Base-by-base conservation (phyloP, 345 rosid genomes). In the Nasturtium officinale region DNA sequence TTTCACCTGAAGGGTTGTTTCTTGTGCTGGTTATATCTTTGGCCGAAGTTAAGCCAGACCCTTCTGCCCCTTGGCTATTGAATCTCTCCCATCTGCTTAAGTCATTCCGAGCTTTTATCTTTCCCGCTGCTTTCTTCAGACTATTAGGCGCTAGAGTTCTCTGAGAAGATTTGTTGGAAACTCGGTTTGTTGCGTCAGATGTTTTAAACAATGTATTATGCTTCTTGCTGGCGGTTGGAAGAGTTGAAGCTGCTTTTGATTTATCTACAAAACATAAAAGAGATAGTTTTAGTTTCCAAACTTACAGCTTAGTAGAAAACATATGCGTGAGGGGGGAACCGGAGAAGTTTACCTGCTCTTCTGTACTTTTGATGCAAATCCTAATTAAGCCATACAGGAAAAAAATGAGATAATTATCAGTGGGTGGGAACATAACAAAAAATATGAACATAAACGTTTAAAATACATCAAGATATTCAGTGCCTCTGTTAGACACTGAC, bases 51-150 rank as follows among this genome's bases (percentile, higher is more conserved):
- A 96, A 71, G 25, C 94, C 98, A 28, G 99, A 96, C 65, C 94
- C 97, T 78, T 92, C 98, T 78, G 86, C 88, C 46, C 96, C 97
- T 79, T 96, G 97, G 75, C 97, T 87, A 72, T 82, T 90, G 57
- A 84, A 73, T 66, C 79, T 69, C 60, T 77, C 85, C 85, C 81
- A 47, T 78, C 83, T 77, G 73, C 77, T 71, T 30, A 79, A 28
- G 56, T 82, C 75, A 66, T 84, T 83, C 33, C 52, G 67, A 59
- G 61, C 79, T 73, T 86, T 86, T 62, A 37, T 72, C 69, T 81
- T 81, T 25, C 78, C 81, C 23, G 71, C 72, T 37, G 55, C 66
- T 84, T 79, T 90, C 77, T 82, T 85, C 63, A 79, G 75, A 73
- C 82, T 80, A 81, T 78, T 87, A 51, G 76, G 75, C 53, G 84